Conservation (phyloP, 495 filamentous ascomycete species). For the Chaetomium tenue region DNA sequence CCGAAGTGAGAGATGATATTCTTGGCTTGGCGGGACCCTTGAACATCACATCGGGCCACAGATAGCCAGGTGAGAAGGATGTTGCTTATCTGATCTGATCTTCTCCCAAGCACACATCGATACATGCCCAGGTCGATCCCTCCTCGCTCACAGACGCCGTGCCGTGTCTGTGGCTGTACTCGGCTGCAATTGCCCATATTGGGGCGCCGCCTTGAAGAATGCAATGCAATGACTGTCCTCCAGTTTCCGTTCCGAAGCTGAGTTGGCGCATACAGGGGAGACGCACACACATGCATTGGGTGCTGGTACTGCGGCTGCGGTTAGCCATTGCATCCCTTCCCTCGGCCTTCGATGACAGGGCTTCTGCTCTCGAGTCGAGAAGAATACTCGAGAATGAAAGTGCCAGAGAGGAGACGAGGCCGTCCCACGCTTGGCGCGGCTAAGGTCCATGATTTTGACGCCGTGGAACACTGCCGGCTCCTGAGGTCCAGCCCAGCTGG, state of each 20-base stretch:
- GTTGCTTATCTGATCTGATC: not conserved
- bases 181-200: not conserved
- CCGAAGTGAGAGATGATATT: not conserved
- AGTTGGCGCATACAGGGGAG: not conserved
- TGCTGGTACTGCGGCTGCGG: conserved; percentile 9
- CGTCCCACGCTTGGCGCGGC: conserved; percentile 22
- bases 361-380: not conserved
- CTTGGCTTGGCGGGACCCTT: not conserved
- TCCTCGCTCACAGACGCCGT: not conserved
- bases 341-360: not conserved
- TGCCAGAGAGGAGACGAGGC: conserved; percentile 1
- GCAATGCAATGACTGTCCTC: not conserved
- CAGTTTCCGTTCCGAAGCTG: conserved; percentile 7
- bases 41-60: not conserved
- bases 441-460: conserved; percentile 13
- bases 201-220: no score
- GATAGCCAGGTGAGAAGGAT: not conserved
- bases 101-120: not conserved
- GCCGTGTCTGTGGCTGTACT: not conserved
- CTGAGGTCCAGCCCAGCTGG: not conserved
- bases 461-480: conserved; percentile 17
- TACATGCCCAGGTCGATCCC: not conserved
- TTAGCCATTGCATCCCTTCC: not conserved
- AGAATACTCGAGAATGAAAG: not conserved
- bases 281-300: not conserved